phyloP scores from a whole-genome alignment of 2,329 filamentous ascomycete species.

The Claviceps monticola region DNA sequence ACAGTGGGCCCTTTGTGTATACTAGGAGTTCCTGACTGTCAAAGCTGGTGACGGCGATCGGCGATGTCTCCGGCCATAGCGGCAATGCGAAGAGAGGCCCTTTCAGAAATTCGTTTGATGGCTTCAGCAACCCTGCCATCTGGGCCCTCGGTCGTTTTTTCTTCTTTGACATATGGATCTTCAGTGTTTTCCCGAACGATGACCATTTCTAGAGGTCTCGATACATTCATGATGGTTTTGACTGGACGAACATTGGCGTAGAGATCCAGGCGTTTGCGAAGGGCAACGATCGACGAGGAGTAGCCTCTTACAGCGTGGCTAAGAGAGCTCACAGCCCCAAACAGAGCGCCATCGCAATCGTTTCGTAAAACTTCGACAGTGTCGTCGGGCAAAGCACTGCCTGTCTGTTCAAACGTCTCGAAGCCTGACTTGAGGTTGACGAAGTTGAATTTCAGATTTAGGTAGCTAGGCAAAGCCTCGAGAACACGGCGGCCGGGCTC shows the following conservation, averaged over 20 bases:
- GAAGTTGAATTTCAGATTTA: conserved; percentile 88
- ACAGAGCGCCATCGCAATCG: conserved; percentile 91
- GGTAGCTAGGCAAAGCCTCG: conserved; percentile 81
- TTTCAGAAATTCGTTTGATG: conserved; percentile 90
- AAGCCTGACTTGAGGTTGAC: conserved; percentile 86
- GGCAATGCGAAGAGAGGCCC: conserved; percentile 73
- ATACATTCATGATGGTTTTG: conserved; percentile 58
- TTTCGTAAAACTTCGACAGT: conserved; percentile 80
- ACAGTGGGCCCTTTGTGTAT: conserved; percentile 62
- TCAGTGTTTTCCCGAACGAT: conserved; percentile 99
- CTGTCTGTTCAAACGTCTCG: conserved; percentile 83
- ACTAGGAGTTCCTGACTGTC: conserved; percentile 41
- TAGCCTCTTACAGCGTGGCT: conserved; percentile 85
- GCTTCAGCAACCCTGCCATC: conserved; percentile 86
- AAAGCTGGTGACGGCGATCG: conserved; percentile 67
- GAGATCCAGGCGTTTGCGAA: conserved; percentile 86
- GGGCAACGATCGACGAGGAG: conserved; percentile 88
- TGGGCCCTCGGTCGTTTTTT: conserved; percentile 63
- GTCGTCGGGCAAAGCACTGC: conserved; percentile 74
- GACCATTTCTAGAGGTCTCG: conserved; percentile 77
- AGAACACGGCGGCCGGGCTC: conserved; percentile 81
- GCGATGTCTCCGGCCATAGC: conserved; percentile 93
- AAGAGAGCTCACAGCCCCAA: conserved; percentile 89
- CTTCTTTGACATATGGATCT: conserved; percentile 95
- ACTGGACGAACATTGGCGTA: conserved; percentile 97